Conservation (phyloP, 768 basidiomycete species). For the Tylopilus rubrobrunneus region DNA sequence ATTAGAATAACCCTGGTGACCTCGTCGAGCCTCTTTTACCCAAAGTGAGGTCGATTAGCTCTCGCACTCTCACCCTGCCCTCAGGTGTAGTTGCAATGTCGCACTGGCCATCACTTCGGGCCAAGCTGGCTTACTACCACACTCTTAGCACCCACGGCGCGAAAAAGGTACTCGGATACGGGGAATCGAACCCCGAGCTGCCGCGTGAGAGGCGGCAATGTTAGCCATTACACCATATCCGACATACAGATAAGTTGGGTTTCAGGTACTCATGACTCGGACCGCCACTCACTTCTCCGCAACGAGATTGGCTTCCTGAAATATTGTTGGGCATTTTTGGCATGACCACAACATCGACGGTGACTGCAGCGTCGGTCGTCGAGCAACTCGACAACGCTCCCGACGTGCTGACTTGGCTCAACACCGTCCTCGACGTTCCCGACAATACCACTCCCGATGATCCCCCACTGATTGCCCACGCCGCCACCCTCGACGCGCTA, state of each 20-base stretch:
- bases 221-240: conserved; percentile 66
- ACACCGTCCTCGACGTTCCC: conserved; percentile 48
- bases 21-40: too few relatives aligned
- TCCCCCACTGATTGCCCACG: conserved; percentile 43
- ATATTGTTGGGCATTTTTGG: neutral
- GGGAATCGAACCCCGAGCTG: conserved; percentile 39
- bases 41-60: too few relatives aligned
- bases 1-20: too few relatives aligned
- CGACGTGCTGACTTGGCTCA: conserved; percentile 69
- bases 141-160: too few relatives aligned
- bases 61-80: too few relatives aligned
- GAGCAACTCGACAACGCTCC: conserved; percentile 57
- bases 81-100: too few relatives aligned
- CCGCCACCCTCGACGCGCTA: conserved; percentile 71
- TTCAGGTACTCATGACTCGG: too few relatives aligned
- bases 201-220: conserved; percentile 62
- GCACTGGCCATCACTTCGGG: too few relatives aligned
- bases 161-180: conserved; percentile 26
- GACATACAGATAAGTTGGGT: too few relatives aligned
- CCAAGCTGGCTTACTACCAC: too few relatives aligned
- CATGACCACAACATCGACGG: conserved; percentile 23
- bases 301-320: too few relatives aligned
- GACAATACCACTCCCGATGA: conserved; percentile 36
- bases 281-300: too few relatives aligned
- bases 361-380: conserved; percentile 40